Evolutionary conservation across 257 asterid species (phyloP), one percentile per base, ranked within the genome.

Genomic region (Capsicum chinense): DNA sequence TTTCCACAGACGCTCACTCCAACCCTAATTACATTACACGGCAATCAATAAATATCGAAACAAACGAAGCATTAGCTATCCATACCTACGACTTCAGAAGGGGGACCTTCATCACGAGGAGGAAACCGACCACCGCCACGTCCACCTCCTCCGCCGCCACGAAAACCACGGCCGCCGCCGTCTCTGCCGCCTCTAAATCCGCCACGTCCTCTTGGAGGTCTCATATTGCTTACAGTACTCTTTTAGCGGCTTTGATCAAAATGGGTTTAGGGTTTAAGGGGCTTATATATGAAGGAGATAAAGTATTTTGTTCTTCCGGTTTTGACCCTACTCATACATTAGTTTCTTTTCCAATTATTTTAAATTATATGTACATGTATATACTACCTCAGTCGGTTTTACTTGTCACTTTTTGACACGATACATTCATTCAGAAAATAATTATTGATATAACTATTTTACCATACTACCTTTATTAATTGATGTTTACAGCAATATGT

Each of bases 131-230:
- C 91, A 57, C 91, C 93, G 62, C 88, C 37, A 83, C 90, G 84
- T 59, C 91, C 85, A 68, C 88, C 89, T 0, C 92, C 88, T 0
- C 92, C 88, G 60, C 94, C 91, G 0, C 91, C 83, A 9, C 89
- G 56, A n/a, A 81, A 70, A 35, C 86, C 86, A 48, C 91, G 88
- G 0, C 96, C 92, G 3, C 93, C 92, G 5, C 94, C 97, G 58
- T 88, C 95, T 67, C 97, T 84, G 48, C 97, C 94, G 3, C 97
- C 97, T 52, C 94, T 87, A 47, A 93, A 93, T 26, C 97, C 94
- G 3, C 96, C 97, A 67, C 99, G 97, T 83, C 98, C 98, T 89
- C 97, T 92, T 35, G 99, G 99, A 85, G 99, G 98, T 84, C 98
- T 94, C 99, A 95, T 39, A 39, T 39, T 39, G 56, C 56, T 69